Conservation (phyloP, 768 basidiomycete genomes). For the Candolleomyces efflorescens region DNA sequence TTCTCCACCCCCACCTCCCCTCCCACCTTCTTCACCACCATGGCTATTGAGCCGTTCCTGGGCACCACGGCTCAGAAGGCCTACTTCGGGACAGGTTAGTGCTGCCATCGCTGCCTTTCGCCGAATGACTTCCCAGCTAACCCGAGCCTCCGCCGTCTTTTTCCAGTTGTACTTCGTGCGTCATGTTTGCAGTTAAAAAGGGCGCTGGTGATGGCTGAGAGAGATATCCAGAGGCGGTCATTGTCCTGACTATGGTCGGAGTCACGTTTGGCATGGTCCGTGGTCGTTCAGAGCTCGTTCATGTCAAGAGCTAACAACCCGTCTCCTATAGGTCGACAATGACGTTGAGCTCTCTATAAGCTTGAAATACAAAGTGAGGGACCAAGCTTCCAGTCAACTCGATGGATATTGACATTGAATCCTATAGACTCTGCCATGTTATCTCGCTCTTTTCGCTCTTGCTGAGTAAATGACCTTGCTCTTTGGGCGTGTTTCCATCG, state of each 20-base stretch:
- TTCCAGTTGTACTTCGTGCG: conserved; percentile 48
- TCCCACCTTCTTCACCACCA: conserved; percentile 24
- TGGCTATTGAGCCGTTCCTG: conserved; percentile 70
- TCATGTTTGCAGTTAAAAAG: conserved; percentile 25
- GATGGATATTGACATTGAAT: neutral
- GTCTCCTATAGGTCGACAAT: conserved; percentile 43
- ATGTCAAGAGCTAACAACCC: neutral
- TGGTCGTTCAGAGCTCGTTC: conserved; percentile 8
- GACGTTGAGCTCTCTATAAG: conserved; percentile 35
- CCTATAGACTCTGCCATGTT: conserved; percentile 72
- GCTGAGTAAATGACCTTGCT: conserved; percentile 55
- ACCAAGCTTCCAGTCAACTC: neutral
- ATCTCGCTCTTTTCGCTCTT: conserved; percentile 77
- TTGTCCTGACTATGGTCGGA: conserved; percentile 72
- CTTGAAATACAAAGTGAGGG: conserved; percentile 49
- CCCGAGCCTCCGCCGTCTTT: conserved; percentile 5
- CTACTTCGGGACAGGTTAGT: conserved; percentile 69
- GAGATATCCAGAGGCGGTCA: conserved; percentile 56
- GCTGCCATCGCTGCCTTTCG: neutral
- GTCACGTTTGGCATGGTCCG: conserved; percentile 64
- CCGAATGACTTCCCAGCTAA: conserved; percentile 4
- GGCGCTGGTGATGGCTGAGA: neutral
- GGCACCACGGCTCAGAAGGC: conserved; percentile 68
- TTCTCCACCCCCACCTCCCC: conserved; percentile 7
- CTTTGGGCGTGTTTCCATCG: neutral